phyloP scores from a whole-genome alignment of 495 filamentous ascomycete species.

The Penicillium psychrofluorescens region DNA sequence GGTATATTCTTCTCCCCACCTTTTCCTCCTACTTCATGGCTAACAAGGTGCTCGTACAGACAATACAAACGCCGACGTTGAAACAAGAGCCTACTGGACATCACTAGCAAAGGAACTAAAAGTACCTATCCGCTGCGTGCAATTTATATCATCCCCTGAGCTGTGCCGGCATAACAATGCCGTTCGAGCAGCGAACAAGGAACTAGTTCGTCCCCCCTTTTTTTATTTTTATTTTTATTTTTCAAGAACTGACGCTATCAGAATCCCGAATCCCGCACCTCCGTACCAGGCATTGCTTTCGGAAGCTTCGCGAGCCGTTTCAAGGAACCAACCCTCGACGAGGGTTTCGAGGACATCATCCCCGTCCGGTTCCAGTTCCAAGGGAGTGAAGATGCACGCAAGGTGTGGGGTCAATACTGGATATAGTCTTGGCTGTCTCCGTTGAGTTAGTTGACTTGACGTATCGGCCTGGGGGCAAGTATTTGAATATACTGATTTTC shows the following conservation, averaged over 20 bases:
- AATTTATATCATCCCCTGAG: slow-evolving; percentile 65
- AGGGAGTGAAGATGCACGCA: slow-evolving; percentile 46
- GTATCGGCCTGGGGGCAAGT: too few species aligned
- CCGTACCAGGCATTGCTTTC: slow-evolving; percentile 76
- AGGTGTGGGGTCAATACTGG: slow-evolving; percentile 70
- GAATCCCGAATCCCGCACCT: slow-evolving; percentile 73
- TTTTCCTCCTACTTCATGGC: slow-evolving; percentile 1
- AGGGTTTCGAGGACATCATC: slow-evolving; percentile 80
- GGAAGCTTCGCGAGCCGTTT: slow-evolving; percentile 61
- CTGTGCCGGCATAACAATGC: slow-evolving; percentile 88
- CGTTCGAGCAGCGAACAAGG: slow-evolving; percentile 64
- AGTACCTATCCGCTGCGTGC: slow-evolving; percentile 76
- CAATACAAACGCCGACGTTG: slow-evolving; percentile 82
- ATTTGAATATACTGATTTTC: too few species aligned
- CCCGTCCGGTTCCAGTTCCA: slow-evolving; percentile 62
- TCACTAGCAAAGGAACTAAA: slow-evolving; percentile 60
- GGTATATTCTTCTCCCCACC: slow-evolving; percentile 45
- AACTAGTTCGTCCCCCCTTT: slow-evolving; percentile 16
- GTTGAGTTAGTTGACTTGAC: slow-evolving; percentile 18
- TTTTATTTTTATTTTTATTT: background rate
- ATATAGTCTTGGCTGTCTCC: slow-evolving; percentile 8
- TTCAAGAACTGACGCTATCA: slow-evolving; percentile 31
- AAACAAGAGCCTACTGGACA: slow-evolving; percentile 69
- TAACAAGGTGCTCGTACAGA: slow-evolving; percentile 42
- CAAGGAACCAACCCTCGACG: slow-evolving; percentile 59